Evolutionary conservation across 2,329 filamentous ascomycete genomes (phyloP).

Genomic region (Coniochaeta pulveracea): DNA sequence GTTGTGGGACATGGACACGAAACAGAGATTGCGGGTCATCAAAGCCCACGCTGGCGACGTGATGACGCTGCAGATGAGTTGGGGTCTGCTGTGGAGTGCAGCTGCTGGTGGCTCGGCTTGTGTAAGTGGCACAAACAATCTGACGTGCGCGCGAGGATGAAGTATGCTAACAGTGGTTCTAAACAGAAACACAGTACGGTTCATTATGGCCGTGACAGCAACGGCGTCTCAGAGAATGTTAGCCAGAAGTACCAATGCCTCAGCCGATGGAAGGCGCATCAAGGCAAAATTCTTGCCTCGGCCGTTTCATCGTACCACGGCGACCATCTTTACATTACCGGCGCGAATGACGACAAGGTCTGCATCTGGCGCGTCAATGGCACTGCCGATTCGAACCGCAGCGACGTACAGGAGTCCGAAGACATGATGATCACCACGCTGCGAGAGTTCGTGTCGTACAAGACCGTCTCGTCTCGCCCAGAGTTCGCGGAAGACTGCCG

Average conservation of each 20-base stretch:
- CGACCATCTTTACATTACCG: constrained; percentile 82
- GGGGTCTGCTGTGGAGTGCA: constrained; percentile 76
- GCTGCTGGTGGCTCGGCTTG: constrained; percentile 82
- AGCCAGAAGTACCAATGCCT: constrained; percentile 34
- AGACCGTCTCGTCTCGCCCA: constrained; percentile 77
- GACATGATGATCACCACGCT: constrained; percentile 60
- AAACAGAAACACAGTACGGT: constrained; percentile 54
- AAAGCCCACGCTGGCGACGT: constrained; percentile 73
- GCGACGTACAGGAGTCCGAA: constrained; percentile 26
- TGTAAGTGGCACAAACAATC: constrained; percentile 39
- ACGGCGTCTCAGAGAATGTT: constrained; percentile 34
- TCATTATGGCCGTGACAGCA: constrained; percentile 47
- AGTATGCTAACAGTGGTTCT: background rate
- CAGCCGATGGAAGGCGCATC: constrained; percentile 48
- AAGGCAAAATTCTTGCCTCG: constrained; percentile 79
- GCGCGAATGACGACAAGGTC: constrained; percentile 83
- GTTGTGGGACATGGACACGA: constrained; percentile 93
- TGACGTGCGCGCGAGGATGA: background rate
- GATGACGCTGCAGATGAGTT: constrained; percentile 75
- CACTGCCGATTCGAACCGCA: constrained; percentile 24
- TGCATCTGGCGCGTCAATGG: constrained; percentile 72
- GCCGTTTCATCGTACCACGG: constrained; percentile 59
- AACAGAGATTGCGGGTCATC: constrained; percentile 79
- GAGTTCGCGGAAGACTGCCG: constrained; percentile 88
- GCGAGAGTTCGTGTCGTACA: constrained; percentile 79